Percentiles rank a stretch among this genome's conserved stretches.
Conservation (phyloP, 1,284 basidiomycete genomes). For the Puccinia novopanici region DNA sequence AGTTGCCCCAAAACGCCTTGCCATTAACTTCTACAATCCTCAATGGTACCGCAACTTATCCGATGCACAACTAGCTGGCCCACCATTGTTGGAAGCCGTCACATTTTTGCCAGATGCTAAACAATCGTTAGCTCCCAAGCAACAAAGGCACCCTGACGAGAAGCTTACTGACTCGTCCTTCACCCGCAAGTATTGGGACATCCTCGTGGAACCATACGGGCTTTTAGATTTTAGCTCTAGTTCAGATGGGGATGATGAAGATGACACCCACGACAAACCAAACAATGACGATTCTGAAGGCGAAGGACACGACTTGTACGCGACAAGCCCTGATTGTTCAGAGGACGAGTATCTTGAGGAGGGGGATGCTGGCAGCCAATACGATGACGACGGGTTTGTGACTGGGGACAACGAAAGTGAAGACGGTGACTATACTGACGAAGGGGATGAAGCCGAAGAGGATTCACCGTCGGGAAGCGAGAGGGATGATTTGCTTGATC, state of each 20-base stretch:
- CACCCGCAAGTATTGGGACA: conserved; percentile 28
- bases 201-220: conserved; percentile 23
- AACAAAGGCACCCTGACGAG: conserved; percentile 32
- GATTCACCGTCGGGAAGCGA: too few species aligned
- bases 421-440: too few species aligned
- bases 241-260: neutral
- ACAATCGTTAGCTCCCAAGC: conserved; percentile 1
- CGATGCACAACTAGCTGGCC: neutral
- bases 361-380: too few species aligned
- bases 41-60: conserved; percentile 6
- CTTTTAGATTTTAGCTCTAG: neutral
- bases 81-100: neutral
- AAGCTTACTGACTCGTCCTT: conserved; percentile 10
- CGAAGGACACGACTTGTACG: too few species aligned
- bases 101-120: conserved; percentile 19
- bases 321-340: too few species aligned
- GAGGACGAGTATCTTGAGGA: too few species aligned
- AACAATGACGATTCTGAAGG: neutral
- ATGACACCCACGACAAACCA: conserved; percentile 16
- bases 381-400: too few species aligned
- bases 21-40: conserved; percentile 36
- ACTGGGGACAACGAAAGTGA: too few species aligned
- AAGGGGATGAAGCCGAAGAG: too few species aligned
- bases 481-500: too few species aligned
- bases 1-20: conserved; percentile 2